Percentiles rank a stretch among this genome's conserved stretches.
These are phyloP conservation scores for Earliella scabrosa DNA, from an alignment of 1,284 basidiomycete genomes.

Conservation along the genomic window DNA sequence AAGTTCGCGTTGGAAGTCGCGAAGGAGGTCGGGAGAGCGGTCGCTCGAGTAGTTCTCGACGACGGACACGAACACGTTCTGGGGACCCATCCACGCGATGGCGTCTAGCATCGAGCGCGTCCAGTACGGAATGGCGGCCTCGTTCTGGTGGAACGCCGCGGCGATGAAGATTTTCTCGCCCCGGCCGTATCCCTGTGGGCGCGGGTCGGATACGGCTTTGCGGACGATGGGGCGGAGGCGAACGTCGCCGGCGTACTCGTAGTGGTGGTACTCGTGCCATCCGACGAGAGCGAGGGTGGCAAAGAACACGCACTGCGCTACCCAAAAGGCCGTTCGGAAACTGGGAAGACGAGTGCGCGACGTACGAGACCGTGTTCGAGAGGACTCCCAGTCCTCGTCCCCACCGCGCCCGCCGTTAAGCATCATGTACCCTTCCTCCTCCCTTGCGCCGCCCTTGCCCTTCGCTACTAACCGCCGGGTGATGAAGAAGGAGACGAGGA, in stretches of 20 bases:
- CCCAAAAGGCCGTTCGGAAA: slow-evolving; percentile 12
- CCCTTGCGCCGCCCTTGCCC: slow-evolving; percentile 2
- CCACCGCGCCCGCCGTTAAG: slow-evolving; percentile 16
- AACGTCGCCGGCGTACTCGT: slow-evolving; percentile 35
- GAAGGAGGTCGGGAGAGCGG: slow-evolving; percentile 44
- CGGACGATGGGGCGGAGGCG: slow-evolving; percentile 31
- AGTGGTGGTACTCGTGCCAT: slow-evolving; percentile 24
- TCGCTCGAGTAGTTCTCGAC: slow-evolving; percentile 58
- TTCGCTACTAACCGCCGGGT: slow-evolving; percentile 1
- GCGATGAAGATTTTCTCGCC: slow-evolving; percentile 41
- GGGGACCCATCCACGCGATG: slow-evolving; percentile 48
- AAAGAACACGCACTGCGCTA: slow-evolving; percentile 21
- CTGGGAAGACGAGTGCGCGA: slow-evolving; percentile 6
- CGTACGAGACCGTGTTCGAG: background rate
- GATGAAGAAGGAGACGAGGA: slow-evolving; percentile 10
- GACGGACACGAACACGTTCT: slow-evolving; percentile 59
- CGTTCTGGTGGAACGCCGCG: slow-evolving; percentile 46
- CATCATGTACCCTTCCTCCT: slow-evolving; percentile 23
- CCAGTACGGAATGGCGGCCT: slow-evolving; percentile 45
- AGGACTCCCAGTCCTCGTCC: slow-evolving; percentile 5
- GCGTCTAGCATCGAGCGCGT: slow-evolving; percentile 39
- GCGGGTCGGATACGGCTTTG: slow-evolving; percentile 24
- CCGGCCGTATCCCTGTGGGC: slow-evolving; percentile 31
- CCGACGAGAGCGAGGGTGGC: slow-evolving; percentile 21
- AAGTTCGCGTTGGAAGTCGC: slow-evolving; percentile 40